These are phyloP conservation scores for Spinacia oleracea DNA, from an alignment of 179 eudicot species.

Conservation along the genomic window DNA sequence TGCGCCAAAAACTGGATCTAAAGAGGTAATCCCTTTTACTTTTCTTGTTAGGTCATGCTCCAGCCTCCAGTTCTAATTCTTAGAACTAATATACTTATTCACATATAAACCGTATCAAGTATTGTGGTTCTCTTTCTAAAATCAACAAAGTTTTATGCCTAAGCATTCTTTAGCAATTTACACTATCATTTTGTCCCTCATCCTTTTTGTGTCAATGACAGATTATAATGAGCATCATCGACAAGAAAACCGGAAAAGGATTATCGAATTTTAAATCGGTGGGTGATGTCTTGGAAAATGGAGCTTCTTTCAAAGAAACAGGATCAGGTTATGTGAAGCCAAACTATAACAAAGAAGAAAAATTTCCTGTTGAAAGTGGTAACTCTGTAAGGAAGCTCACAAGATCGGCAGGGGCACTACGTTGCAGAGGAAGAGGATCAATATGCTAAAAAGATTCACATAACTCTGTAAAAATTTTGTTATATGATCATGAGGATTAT, in stretches of 20 bases:
- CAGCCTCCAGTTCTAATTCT: too few relatives aligned
- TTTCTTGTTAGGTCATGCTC: too few relatives aligned
- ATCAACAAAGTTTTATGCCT: neutral
- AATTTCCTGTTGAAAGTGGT: constrained; percentile 60
- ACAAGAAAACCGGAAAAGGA: constrained; percentile 22
- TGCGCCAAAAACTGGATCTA: constrained; percentile 52
- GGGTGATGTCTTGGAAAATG: constrained; percentile 69
- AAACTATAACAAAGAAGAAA: constrained; percentile 52
- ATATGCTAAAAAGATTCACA: constrained; percentile 37
- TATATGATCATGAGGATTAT: neutral
- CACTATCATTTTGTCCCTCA: too few relatives aligned
- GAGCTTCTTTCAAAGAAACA: constrained; percentile 56
- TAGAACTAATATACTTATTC: too few relatives aligned
- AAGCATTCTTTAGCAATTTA: neutral
- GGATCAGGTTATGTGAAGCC: constrained; percentile 48
- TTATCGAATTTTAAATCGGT: constrained; percentile 52
- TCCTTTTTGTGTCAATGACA: constrained; percentile 18
- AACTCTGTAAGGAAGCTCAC: constrained; percentile 56
- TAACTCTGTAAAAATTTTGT: neutral
- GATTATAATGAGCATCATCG: constrained; percentile 50
- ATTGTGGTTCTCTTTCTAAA: too few relatives aligned
- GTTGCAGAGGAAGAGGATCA: constrained; percentile 42
- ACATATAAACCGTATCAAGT: too few relatives aligned
- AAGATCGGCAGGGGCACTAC: constrained; percentile 60
- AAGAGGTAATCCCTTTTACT: constrained; percentile 54